Conservation (phyloP, 2,329 filamentous ascomycete genomes). For the Fusarium papillatum region DNA sequence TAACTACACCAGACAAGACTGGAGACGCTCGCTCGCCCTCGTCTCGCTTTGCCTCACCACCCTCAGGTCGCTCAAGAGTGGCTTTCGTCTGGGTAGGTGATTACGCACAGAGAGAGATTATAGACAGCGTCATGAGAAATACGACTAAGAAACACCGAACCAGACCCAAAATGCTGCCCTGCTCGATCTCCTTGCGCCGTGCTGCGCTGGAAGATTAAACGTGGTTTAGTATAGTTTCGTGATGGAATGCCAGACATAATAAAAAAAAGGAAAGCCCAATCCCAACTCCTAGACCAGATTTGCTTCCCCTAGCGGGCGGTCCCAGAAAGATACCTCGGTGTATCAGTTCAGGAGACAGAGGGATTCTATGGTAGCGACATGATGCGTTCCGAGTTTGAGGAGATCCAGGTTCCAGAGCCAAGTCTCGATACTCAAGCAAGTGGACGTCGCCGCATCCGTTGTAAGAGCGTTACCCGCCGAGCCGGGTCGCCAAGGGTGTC, state of each 20-base stretch:
- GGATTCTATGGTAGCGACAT: conserved; percentile 42
- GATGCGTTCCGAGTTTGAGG: conserved; percentile 31
- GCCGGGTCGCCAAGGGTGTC: conserved; percentile 5
- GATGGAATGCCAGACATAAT: conserved; percentile 51
- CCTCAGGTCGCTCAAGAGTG: conserved; percentile 20
- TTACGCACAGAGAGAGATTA: conserved; percentile 45
- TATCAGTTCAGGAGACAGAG: conserved; percentile 30
- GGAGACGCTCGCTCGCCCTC: conserved; percentile 1
- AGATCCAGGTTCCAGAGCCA: conserved; percentile 11
- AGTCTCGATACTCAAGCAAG: conserved; percentile 11
- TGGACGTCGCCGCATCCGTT: neutral
- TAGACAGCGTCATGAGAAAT: conserved; percentile 46
- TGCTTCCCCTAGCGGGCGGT: conserved; percentile 32
- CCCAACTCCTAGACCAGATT: conserved; percentile 39
- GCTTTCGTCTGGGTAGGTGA: conserved; percentile 36
- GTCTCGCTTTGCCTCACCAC: conserved; percentile 18
- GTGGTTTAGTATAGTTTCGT: conserved; percentile 51
- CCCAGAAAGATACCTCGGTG: conserved; percentile 37
- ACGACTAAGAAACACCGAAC: conserved; percentile 48
- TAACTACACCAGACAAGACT: conserved; percentile 34
- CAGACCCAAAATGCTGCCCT: conserved; percentile 55
- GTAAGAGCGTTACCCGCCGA: conserved; percentile 17
- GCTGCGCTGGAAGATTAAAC: conserved; percentile 55
- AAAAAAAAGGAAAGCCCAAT: conserved; percentile 39
- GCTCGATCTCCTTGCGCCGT: conserved; percentile 54